phyloP scores from a whole-genome alignment of 1,139 yeast species.

The Magnusiomyces magnusii region DNA sequence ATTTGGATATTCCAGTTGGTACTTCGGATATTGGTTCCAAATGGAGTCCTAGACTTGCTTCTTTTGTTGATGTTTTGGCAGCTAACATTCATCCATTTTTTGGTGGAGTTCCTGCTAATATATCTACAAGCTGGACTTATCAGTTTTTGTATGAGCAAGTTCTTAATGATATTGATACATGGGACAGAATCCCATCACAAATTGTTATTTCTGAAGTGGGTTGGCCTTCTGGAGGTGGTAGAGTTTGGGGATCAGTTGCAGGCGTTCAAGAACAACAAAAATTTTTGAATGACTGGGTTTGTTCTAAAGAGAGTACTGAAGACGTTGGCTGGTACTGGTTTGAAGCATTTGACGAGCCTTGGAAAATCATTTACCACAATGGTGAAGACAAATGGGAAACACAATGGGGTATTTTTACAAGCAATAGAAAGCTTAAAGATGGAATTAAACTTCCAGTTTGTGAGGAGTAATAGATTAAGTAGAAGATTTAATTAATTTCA shows the following conservation, averaged over 20 bases:
- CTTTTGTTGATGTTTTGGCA: conserved; percentile 49
- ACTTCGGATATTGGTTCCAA: conserved; percentile 50
- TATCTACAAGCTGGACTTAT: conserved; percentile 48
- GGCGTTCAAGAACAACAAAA: conserved; percentile 39
- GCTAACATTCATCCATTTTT: conserved; percentile 65
- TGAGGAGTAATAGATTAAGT: no score
- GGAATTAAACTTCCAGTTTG: conserved; percentile 13
- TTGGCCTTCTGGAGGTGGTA: conserved; percentile 64
- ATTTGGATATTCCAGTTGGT: conserved; percentile 42
- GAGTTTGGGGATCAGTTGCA: conserved; percentile 41
- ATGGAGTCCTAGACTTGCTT: conserved; percentile 28
- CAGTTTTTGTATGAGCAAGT: conserved; percentile 44
- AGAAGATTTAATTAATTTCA: no score
- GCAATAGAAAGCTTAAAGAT: conserved; percentile 41
- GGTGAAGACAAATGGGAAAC: conserved; percentile 53
- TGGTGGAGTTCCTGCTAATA: conserved; percentile 47
- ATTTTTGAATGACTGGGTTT: conserved; percentile 48
- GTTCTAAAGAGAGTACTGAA: conserved; percentile 31
- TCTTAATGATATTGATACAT: conserved; percentile 21
- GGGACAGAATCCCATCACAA: conserved; percentile 22
- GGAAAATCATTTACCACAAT: conserved; percentile 51
- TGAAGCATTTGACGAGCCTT: conserved; percentile 69
- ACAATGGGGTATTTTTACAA: conserved; percentile 59
- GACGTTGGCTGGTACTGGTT: conserved; percentile 52
- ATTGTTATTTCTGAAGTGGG: conserved; percentile 59